Evolutionary conservation across 306 rosid species (phyloP).

Genomic region (Heteromeles arbutifolia): DNA sequence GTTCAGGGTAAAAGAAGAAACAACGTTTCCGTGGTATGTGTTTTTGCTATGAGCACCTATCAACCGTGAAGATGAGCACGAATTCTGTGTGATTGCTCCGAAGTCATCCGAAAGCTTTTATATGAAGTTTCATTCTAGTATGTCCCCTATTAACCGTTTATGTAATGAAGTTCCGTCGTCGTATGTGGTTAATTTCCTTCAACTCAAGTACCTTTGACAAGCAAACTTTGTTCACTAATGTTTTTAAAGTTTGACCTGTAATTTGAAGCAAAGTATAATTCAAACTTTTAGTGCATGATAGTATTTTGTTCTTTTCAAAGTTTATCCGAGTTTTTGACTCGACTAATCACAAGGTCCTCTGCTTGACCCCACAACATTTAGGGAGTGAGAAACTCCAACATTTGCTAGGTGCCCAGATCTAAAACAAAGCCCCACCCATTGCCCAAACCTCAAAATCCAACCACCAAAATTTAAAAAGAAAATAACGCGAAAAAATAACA

Average conservation of each 20-base stretch:
- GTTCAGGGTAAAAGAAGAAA: neutral
- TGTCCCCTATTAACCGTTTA: neutral
- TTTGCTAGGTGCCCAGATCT: no score
- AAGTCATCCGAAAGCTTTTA: neutral
- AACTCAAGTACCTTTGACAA: neutral
- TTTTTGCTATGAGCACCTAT: neutral
- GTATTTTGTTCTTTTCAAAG: neutral
- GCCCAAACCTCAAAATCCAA: no score
- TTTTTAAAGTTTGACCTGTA: neutral
- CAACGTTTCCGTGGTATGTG: neutral
- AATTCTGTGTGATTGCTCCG: neutral
- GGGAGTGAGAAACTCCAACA: no score
- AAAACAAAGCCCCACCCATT: no score
- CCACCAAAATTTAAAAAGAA: no score
- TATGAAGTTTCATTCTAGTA: neutral
- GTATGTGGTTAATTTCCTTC: neutral
- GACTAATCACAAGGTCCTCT: no score
- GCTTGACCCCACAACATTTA: no score
- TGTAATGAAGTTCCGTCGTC: neutral
- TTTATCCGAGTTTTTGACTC: no score
- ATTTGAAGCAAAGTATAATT: neutral
- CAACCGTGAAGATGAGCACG: neutral
- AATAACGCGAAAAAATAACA: no score
- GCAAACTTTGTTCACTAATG: neutral
- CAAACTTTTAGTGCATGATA: no score